Base-by-base conservation (phyloP, 2,329 filamentous ascomycete species). In the Pyrenochaeta sp. region DNA sequence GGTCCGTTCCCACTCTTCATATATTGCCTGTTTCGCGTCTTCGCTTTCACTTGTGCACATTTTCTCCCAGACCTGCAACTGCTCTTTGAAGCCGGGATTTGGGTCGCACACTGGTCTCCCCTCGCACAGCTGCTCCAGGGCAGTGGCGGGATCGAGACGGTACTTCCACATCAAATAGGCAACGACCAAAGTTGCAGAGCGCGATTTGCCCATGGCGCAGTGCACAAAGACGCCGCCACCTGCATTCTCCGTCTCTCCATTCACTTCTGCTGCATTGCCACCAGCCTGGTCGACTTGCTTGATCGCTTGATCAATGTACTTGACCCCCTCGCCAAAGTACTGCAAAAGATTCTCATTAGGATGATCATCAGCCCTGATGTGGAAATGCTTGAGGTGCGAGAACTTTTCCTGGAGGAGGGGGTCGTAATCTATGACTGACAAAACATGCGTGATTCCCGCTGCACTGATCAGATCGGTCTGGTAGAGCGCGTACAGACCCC, bases 401-500 rank as follows among this genome's bases (percentile, higher is more conserved):
- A 72, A 69, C 12, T 61, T 54, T 4, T 71, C 64, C 12, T 64
- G 60, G 0, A 73, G 58, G 29, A 66, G 20, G 0, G 69, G 62
- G 11, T 72, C 69, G 46, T 74, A 74, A 32, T 75, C 70, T 2
- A 75, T 69, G 9, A 74, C 66, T 0, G 63, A 68, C 1, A 74
- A 51, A 0, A 75, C 70, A 32, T 75, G 71, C 0, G 72, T 75
- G 15, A 75, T 71, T 4, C 65, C 63, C 2, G 69, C 69, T 2
- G 61, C 57, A 9, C 56, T 48, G 45, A 75, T 70, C 7, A 77
- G 64, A 54, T 75, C 67, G 2, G 70, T 71, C 53, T 77, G 73
- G 57, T 78, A 78, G 2, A 79, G 61, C 1, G 76, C 77, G 51
- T 77, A 73, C 2, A 79, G 64, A 27, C 77, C 77, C 51, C 77